Evolutionary conservation across 2,329 filamentous ascomycete species (phyloP).

Genomic region (Paramyrothecium sp.): DNA sequence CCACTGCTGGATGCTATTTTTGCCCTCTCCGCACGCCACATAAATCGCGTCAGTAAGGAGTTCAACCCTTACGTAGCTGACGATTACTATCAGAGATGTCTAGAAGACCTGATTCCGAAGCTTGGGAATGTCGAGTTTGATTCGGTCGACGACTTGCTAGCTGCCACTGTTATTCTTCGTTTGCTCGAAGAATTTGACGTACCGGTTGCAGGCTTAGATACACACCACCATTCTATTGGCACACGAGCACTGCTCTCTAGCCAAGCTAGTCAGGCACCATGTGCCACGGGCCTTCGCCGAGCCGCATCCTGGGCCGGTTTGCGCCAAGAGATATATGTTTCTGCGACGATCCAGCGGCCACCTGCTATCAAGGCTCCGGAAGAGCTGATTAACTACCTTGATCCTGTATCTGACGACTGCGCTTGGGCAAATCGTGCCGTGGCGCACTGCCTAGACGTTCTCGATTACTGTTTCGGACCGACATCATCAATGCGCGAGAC

Average conservation of each 20-base stretch:
- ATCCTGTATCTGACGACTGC: conserved; percentile 47
- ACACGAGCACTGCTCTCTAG: conserved; percentile 29
- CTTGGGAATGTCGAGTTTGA: conserved; percentile 35
- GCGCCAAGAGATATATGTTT: conserved; percentile 58
- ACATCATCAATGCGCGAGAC: no score
- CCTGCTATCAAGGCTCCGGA: conserved; percentile 45
- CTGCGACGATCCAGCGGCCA: conserved; percentile 44
- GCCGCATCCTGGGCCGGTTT: conserved; percentile 58
- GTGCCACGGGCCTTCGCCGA: conserved; percentile 42
- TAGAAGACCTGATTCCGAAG: conserved; percentile 47
- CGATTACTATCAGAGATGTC: conserved; percentile 50
- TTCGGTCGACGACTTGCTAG: conserved; percentile 51
- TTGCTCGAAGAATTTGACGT: conserved; percentile 55
- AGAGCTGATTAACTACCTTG: conserved; percentile 49
- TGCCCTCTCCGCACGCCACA: conserved; percentile 53
- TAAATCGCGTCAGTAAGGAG: conserved; percentile 35
- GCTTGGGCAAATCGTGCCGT: conserved; percentile 62
- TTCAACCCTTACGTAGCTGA: no score
- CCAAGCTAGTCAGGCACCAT: conserved; percentile 24
- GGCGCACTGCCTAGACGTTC: conserved; percentile 60
- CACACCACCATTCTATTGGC: conserved; percentile 44
- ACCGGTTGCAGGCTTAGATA: conserved; percentile 36
- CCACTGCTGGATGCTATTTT: conserved; percentile 57
- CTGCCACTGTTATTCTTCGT: conserved; percentile 55
- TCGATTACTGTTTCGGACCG: conserved; percentile 64